Evolutionary conservation across 495 filamentous ascomycete genomes (phyloP).

Genomic region (Penicillium desertorum): DNA sequence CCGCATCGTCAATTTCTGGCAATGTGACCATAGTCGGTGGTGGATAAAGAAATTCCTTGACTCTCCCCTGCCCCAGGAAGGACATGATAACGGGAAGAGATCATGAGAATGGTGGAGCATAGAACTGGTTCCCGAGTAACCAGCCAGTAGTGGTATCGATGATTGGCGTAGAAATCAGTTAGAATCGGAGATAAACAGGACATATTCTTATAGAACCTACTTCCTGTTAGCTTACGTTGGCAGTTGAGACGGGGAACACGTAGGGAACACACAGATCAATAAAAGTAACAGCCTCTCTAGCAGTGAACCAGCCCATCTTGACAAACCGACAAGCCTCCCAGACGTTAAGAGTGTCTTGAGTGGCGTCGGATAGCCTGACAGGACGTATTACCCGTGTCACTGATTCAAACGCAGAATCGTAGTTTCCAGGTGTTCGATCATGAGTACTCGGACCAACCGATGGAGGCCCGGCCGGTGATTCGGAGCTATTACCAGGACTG

Average conservation of each 20-base stretch:
- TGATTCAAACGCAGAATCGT: slow-evolving; percentile 24
- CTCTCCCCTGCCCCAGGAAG: slow-evolving; percentile 53
- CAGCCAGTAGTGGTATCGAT: slow-evolving; percentile 44
- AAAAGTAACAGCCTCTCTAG: slow-evolving; percentile 50
- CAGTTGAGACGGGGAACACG: neutral
- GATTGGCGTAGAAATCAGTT: slow-evolving; percentile 51
- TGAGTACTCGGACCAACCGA: slow-evolving; percentile 14
- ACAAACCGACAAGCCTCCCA: slow-evolving; percentile 55
- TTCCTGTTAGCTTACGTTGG: slow-evolving; percentile 9
- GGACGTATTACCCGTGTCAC: slow-evolving; percentile 25
- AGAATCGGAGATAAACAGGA: slow-evolving; percentile 53
- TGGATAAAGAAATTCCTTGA: slow-evolving; percentile 57
- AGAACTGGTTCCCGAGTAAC: slow-evolving; percentile 50
- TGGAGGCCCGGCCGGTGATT: slow-evolving; percentile 14
- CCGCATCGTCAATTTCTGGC: slow-evolving; percentile 51
- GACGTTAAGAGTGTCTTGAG: slow-evolving; percentile 39
- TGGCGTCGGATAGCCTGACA: slow-evolving; percentile 33
- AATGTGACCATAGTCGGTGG: slow-evolving; percentile 54
- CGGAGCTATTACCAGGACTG: slow-evolving; percentile 19
- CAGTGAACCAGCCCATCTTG: slow-evolving; percentile 54
- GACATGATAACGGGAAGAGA: slow-evolving; percentile 53
- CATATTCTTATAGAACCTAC: slow-evolving; percentile 59
- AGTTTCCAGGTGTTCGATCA: slow-evolving; percentile 17
- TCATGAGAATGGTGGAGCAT: slow-evolving; percentile 54
- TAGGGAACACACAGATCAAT: slow-evolving; percentile 51